phyloP scores from a whole-genome alignment of 768 basidiomycete genomes.

The Boletus sp. region DNA sequence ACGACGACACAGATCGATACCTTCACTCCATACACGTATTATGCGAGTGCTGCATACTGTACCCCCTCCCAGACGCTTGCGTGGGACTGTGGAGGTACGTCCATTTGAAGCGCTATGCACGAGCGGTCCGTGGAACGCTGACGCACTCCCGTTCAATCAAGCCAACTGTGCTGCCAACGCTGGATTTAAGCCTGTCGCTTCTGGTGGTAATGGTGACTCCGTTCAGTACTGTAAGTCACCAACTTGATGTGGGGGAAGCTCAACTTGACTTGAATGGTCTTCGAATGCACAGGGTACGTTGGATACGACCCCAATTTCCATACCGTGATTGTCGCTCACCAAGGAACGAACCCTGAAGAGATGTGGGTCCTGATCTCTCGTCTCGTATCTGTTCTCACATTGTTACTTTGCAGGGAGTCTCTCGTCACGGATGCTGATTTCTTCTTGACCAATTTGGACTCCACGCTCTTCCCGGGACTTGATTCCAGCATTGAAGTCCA shows the following conservation, averaged over 20 bases:
- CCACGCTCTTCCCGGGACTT: slow-evolving; percentile 50
- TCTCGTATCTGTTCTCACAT: background rate
- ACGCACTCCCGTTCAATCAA: slow-evolving; percentile 12
- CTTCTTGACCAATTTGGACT: slow-evolving; percentile 31
- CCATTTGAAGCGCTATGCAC: background rate
- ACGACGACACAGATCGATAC: slow-evolving; percentile 38
- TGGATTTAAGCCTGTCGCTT: slow-evolving; percentile 44
- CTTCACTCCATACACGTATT: slow-evolving; percentile 48
- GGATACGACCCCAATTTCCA: slow-evolving; percentile 43
- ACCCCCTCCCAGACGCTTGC: slow-evolving; percentile 37
- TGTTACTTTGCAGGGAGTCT: slow-evolving; percentile 26
- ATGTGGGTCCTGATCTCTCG: slow-evolving; percentile 20
- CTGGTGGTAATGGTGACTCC: slow-evolving; percentile 43
- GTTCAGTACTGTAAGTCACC: slow-evolving; percentile 41
- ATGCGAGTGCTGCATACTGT: slow-evolving; percentile 53
- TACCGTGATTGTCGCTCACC: slow-evolving; percentile 37
- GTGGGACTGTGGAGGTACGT: slow-evolving; percentile 56
- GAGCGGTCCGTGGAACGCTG: background rate
- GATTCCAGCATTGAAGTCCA: slow-evolving; percentile 41
- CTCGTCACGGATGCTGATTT: slow-evolving; percentile 43
- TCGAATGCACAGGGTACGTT: slow-evolving; percentile 42
- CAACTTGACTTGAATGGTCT: background rate
- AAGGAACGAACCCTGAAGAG: slow-evolving; percentile 33
- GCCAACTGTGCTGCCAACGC: slow-evolving; percentile 48
- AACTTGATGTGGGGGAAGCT: background rate